Evolutionary conservation across 495 filamentous ascomycete genomes (phyloP), one percentile per base, ranked within the genome.

Genomic region (Alectoria sarmentosa): DNA sequence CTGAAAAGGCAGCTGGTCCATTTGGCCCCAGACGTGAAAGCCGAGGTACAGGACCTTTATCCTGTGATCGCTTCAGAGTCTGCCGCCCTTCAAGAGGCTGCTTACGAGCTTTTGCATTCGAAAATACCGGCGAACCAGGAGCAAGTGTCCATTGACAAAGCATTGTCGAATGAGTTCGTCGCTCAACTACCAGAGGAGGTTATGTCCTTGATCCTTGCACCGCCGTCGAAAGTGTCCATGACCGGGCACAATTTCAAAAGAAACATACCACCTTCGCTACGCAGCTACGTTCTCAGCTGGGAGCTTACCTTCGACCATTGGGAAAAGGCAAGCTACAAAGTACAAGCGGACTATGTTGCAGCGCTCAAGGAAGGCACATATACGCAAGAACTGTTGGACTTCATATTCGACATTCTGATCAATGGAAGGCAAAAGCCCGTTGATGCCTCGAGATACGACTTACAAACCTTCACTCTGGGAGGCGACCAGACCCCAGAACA

Each of bases 231-330:
- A 64, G 70, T 76, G 13, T 65, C 69, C 3, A 61, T 80, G 11
- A 71, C 58, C n/a, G 73, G 74, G 30, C 73, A 74, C 56, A 70
- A 69, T 38, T 77, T 80, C 49, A 73, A 81, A 80, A n/a, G 76
- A 62, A 62, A 72, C 65, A 74, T 95, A 75, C 76, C 86, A 71
- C 60, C 74, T 28, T 66, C 71, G 0, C 60, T 82, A 68, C 80
- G 89, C 57, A 85, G 86, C 8, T 99, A 96, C 72, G 80, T 98
- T n/a, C 76, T 96, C 36, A 89, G 91, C 48, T 98, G 94, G 94
- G 84, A 90, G 63, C 76, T 98, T 19, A 83, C 96, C 4, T 97
- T 96, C 71, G 91, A 94, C 69, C 88, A 92, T 65, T 94, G 94
- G 72, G 77, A 81, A 58, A 85, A 87, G 52, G 85, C 92, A 9